Base-by-base conservation (phyloP, 805 yeast species). In the Suhomyces xylopsoci region DNA sequence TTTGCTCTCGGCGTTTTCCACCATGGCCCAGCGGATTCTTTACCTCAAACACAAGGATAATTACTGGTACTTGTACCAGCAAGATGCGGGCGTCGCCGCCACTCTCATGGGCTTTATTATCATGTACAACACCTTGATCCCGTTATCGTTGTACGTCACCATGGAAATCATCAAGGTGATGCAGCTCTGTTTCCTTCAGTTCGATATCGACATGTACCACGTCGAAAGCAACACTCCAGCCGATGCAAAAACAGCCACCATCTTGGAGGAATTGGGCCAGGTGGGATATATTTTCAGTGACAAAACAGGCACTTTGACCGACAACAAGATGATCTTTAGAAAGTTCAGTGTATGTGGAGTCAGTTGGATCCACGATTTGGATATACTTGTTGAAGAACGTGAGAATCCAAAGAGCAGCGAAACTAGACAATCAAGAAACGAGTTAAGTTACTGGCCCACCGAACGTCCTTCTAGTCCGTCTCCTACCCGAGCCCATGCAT, bases 241-340 rank as follows among this genome's bases (percentile, higher is more conserved):
- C 47, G 97, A 89, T 61, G 96, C 97, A 0, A 85, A 93, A 65
- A 92, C 98, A 0, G 97, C 98, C 0, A 89, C 97, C 0, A 90
- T 94, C 58, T 80, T 94, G 58, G 99, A 94, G 66, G 99, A 94
- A 69, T 75, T 94, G 61, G 99, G 99, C 2, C 99, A 94, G 66
- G 97, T 96, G 1, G 87, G 96, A 47, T 92, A 93, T 64, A 81
- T 94, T 3, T 94, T 94, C 67, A 88, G 97, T 55, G 99, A 94
- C 69, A 94, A 94, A 68, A 94, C 99, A 0, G 99, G 99, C 8
- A 94, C 99, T 0, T 78, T 94, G 55, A 94, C 99, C 0, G 98
- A 94, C 61, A 94, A 94, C 65, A 73, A 85, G 61, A 94, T 94
- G 99, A 73, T 93, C 25, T 94, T 94, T 67, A 79, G 97, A 45